phyloP scores from a whole-genome alignment of 1,284 basidiomycete genomes.

The Moesziomyces globuligerus region DNA sequence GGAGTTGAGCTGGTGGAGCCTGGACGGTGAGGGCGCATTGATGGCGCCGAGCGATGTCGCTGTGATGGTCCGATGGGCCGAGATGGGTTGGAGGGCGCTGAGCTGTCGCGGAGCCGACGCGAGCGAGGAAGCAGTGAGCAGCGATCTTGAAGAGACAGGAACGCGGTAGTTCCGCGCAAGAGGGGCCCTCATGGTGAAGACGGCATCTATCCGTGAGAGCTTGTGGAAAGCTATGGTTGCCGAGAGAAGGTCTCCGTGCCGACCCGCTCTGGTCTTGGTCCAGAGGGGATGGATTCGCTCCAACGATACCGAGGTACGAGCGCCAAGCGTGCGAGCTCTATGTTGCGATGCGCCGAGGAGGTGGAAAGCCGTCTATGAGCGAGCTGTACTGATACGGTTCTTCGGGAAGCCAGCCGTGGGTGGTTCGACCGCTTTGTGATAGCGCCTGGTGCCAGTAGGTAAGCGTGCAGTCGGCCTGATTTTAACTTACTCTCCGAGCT shows the following conservation, averaged over 20 bases:
- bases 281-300: too few relatives aligned
- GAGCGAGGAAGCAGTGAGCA: not conserved
- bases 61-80: too few relatives aligned
- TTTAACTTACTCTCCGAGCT: not conserved
- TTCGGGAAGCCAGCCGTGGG: too few relatives aligned
- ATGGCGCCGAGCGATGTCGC: not conserved
- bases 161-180: slow-evolving; percentile 11
- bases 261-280: too few relatives aligned
- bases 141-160: slow-evolving; percentile 3
- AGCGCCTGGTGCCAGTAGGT: too few relatives aligned
- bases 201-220: slow-evolving; percentile 4
- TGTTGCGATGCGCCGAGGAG: too few relatives aligned
- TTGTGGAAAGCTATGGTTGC: too few relatives aligned
- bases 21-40: not conserved
- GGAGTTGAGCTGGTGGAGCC: not conserved
- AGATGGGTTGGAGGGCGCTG: slow-evolving; percentile 1
- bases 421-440: too few relatives aligned
- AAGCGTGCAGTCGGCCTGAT: slow-evolving; percentile 26
- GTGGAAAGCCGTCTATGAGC: not conserved
- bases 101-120: slow-evolving; percentile 1
- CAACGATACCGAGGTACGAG: too few relatives aligned
- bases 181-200: slow-evolving; percentile 22
- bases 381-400: too few relatives aligned
- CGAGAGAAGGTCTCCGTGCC: too few relatives aligned
- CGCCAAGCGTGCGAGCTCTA: too few relatives aligned